phyloP scores from a whole-genome alignment of 2,329 filamentous ascomycete species.

The Epichloe sylvatica region DNA sequence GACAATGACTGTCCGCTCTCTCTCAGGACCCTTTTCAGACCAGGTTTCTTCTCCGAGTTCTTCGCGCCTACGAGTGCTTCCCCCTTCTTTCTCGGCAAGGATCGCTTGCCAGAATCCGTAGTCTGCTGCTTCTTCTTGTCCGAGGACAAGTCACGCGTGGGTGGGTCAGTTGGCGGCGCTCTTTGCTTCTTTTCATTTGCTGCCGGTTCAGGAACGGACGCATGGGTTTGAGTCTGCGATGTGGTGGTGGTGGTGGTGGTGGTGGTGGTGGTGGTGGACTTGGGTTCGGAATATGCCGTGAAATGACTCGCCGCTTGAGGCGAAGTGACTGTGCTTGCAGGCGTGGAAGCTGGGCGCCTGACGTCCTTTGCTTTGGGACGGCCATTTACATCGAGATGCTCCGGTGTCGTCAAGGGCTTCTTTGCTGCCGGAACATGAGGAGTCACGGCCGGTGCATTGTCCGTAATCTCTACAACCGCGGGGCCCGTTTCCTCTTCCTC shows the following conservation, averaged over 20 bases:
- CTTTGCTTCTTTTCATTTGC: conserved; percentile 35
- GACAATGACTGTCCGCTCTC: conserved; percentile 34
- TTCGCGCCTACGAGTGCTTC: conserved; percentile 11
- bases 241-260: not conserved
- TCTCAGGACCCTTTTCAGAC: conserved; percentile 34
- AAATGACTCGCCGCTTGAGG: conserved; percentile 7
- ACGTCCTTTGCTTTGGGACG: not conserved
- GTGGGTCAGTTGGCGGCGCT: conserved; percentile 17
- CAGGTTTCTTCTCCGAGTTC: conserved; percentile 11
- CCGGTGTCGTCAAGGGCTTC: not conserved
- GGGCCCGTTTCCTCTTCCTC: conserved; percentile 17
- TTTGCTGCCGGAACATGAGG: not conserved
- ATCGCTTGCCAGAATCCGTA: conserved; percentile 4
- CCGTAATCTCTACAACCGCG: conserved; percentile 15
- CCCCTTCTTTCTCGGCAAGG: conserved; percentile 16
- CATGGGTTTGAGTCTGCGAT: not conserved
- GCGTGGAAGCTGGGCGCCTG: not conserved
- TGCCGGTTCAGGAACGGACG: not conserved
- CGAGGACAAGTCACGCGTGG: conserved; percentile 9
- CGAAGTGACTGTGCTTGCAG: conserved; percentile 2
- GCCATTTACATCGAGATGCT: not conserved
- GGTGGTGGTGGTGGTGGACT: not conserved
- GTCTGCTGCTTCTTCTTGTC: conserved; percentile 1
- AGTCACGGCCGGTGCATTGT: conserved; percentile 10
- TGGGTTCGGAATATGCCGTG: not conserved